A percentile compares a stretch with the other conserved stretches of the same genome.
These are phyloP conservation scores for Plantago major DNA, from an alignment of 257 asterid species.

Conservation along the genomic window DNA sequence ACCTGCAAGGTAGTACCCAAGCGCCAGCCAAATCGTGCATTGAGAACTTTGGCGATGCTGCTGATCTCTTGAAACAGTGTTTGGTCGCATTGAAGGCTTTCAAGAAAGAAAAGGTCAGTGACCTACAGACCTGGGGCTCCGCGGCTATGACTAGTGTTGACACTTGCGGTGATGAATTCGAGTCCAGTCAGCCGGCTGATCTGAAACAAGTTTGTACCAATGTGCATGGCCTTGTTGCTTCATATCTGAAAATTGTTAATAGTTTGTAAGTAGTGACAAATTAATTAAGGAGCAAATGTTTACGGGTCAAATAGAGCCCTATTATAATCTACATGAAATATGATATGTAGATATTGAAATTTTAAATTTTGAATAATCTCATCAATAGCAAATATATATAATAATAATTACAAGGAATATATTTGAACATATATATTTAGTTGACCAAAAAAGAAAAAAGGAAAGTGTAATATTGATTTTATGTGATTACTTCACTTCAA, in stretches of 20 bases:
- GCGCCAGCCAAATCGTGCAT: background rate
- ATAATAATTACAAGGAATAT: no score
- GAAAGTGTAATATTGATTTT: no score
- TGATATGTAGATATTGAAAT: no score
- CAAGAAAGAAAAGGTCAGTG: background rate
- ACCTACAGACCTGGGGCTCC: conserved; percentile 1
- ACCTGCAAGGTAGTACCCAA: background rate
- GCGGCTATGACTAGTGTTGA: background rate
- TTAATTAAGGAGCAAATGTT: no score
- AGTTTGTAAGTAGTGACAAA: background rate
- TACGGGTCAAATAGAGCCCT: no score
- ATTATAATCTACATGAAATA: no score
- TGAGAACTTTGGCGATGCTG: background rate
- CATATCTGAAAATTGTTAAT: background rate
- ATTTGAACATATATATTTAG: no score
- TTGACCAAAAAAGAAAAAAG: no score
- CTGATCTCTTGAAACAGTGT: background rate
- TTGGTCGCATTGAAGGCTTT: background rate
- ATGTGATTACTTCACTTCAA: no score
- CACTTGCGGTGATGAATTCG: conserved; percentile 1
- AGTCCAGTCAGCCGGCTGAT: conserved; percentile 1
- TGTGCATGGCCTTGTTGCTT: background rate
- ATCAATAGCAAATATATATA: no score
- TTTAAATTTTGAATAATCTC: no score
- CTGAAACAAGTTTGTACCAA: background rate